These are phyloP conservation scores for Hericium coralloides DNA, from an alignment of 768 basidiomycete genomes.

Conservation along the genomic window DNA sequence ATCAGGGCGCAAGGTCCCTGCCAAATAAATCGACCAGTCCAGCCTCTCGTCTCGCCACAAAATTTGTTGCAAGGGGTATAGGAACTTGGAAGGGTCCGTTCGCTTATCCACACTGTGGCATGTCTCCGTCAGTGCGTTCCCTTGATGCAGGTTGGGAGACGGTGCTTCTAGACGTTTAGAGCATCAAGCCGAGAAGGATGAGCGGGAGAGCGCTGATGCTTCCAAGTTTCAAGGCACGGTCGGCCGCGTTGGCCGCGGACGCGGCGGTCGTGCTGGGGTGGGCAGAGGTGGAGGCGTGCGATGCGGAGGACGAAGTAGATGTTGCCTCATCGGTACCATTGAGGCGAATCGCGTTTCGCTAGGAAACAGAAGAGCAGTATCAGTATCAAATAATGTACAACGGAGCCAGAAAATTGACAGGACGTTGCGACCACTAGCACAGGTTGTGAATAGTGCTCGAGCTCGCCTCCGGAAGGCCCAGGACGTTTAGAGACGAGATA, in stretches of 20 bases:
- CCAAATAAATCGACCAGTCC: no score
- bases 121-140: no score
- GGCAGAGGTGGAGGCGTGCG: background rate
- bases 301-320: slow-evolving; percentile 8
- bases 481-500: background rate
- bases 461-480: background rate
- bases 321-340: slow-evolving; percentile 34
- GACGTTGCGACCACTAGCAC: background rate
- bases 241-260: slow-evolving; percentile 3
- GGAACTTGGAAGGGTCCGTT: no score
- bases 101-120: no score
- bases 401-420: background rate
- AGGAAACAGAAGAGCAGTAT: slow-evolving; percentile 3
- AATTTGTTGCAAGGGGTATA: no score
- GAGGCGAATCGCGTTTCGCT: slow-evolving; percentile 50
- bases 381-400: background rate
- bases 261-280: background rate
- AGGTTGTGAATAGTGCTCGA: background rate
- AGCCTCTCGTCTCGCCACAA: no score
- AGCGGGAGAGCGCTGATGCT: slow-evolving; percentile 4
- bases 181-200: slow-evolving; percentile 5
- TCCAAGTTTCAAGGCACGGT: background rate
- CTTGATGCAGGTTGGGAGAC: no score
- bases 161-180: background rate
- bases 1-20: no score